Conservation (phyloP, 2,329 filamentous ascomycete genomes). For the Mariannaea elegans region DNA sequence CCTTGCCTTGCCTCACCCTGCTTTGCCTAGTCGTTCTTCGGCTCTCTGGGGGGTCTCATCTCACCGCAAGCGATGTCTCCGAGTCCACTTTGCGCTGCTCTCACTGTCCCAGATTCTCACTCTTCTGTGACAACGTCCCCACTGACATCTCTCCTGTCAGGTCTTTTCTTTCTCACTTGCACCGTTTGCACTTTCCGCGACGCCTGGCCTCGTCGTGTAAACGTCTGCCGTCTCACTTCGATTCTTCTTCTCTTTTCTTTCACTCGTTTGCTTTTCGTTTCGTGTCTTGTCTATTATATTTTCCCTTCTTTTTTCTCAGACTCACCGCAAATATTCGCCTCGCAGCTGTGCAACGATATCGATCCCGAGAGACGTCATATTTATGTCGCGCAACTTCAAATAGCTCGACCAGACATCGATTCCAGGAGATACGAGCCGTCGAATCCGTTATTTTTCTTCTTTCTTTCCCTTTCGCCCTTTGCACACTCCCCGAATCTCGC, state of each 20-base stretch:
- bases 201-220: slow-evolving; percentile 39
- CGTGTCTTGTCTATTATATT: slow-evolving; percentile 12
- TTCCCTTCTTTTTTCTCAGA: slow-evolving; percentile 5
- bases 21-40: slow-evolving; percentile 9
- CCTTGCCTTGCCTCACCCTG: slow-evolving; percentile 14
- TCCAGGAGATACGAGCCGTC: slow-evolving; percentile 33
- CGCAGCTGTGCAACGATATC: slow-evolving; percentile 34
- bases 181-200: slow-evolving; percentile 29
- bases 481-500: slow-evolving; percentile 18
- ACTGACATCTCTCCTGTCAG: slow-evolving; percentile 23
- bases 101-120: slow-evolving; percentile 23
- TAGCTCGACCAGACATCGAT: slow-evolving; percentile 34
- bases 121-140: slow-evolving; percentile 31
- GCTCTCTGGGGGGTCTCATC: slow-evolving; percentile 7
- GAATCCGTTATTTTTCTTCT: slow-evolving; percentile 20
- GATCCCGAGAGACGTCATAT: slow-evolving; percentile 29
- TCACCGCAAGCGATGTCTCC: slow-evolving; percentile 26
- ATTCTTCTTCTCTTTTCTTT: slow-evolving; percentile 26
- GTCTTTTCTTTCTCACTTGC: slow-evolving; percentile 30
- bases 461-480: not conserved
- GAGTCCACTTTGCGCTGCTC: slow-evolving; percentile 22
- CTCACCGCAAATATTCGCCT: slow-evolving; percentile 28
- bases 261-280: slow-evolving; percentile 31
- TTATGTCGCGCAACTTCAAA: slow-evolving; percentile 37
- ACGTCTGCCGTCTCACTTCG: slow-evolving; percentile 29